A percentile compares a stretch with the other conserved stretches of the same genome.
Evolutionary conservation across 192 early-diverging fungal genomes (phyloP).

Genomic region (Phlyctochytrium planicorne): DNA sequence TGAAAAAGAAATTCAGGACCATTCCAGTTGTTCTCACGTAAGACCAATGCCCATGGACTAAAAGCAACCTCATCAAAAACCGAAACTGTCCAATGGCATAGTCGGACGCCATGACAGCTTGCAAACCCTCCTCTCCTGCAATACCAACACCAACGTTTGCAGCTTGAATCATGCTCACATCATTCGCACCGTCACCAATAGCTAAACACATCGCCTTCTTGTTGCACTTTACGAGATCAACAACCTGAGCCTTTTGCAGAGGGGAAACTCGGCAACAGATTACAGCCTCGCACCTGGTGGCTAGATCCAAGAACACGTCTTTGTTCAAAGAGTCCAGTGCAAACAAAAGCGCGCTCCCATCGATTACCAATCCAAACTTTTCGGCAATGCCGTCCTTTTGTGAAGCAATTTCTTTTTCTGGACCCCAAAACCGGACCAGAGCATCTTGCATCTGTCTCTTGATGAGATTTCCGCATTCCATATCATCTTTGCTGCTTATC

Average conservation of each 20-base stretch:
- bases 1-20: slow-evolving; percentile 93
- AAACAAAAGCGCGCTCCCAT: slow-evolving; percentile 83
- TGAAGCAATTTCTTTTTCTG: too few relatives aligned
- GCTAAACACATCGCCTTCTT: slow-evolving; percentile 84
- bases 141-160: slow-evolving; percentile 95
- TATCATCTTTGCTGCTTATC: not conserved
- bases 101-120: slow-evolving; percentile 90
- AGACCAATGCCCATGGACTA: slow-evolving; percentile 94
- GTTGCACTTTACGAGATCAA: slow-evolving; percentile 77
- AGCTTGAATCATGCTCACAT: slow-evolving; percentile 98
- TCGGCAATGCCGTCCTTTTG: slow-evolving; percentile 14
- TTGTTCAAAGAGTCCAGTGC: slow-evolving; percentile 63
- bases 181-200: slow-evolving; percentile 97
- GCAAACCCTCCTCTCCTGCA: slow-evolving; percentile 90
- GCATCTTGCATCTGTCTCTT: slow-evolving; percentile 64
- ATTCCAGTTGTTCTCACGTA: slow-evolving; percentile 82
- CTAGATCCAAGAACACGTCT: slow-evolving; percentile 66
- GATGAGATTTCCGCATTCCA: not conserved
- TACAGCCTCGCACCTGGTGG: slow-evolving; percentile 80
- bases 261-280: slow-evolving; percentile 96
- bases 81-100: slow-evolving; percentile 92
- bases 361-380: slow-evolving; percentile 76
- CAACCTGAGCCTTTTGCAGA: slow-evolving; percentile 93
- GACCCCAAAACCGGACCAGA: slow-evolving; percentile 57
- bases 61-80: slow-evolving; percentile 75